Percentiles rank a stretch among this genome's conserved stretches.
These are phyloP conservation scores for Tetrahymena elliotti DNA, from an alignment of 73 alveolate genomes.

Conservation along the genomic window DNA sequence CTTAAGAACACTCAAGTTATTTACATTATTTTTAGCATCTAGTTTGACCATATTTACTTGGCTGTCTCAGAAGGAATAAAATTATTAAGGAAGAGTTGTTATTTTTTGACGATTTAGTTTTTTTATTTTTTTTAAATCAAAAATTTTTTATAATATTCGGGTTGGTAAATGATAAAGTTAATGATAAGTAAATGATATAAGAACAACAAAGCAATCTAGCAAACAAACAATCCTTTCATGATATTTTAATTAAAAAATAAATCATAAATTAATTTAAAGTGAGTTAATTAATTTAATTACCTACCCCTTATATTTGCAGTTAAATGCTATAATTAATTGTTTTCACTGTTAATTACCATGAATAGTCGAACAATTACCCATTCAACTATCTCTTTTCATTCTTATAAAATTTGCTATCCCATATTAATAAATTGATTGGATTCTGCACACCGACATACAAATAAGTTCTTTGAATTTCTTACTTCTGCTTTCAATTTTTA, in stretches of 20 bases:
- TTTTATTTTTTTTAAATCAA: not conserved
- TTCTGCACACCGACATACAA: too few species aligned
- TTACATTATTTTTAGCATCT: not conserved
- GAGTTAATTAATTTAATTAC: not conserved
- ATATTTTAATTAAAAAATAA: too few species aligned
- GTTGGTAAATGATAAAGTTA: not conserved
- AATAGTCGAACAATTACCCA: too few species aligned
- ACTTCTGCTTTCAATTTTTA: not conserved
- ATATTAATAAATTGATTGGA: not conserved
- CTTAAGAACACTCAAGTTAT: not conserved
- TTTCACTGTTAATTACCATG: too few species aligned
- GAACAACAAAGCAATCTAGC: not conserved
- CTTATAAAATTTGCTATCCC: not conserved
- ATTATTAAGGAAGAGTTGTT: not conserved
- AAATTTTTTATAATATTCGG: too few species aligned
- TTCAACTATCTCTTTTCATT: not conserved
- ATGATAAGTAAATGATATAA: too few species aligned
- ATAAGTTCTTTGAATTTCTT: not conserved
- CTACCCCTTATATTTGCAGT: not conserved
- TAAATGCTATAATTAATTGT: too few species aligned
- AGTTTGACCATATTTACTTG: not conserved
- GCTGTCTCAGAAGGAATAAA: not conserved
- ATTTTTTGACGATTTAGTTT: not conserved
- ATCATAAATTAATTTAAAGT: too few species aligned
- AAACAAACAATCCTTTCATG: not conserved